phyloP scores from a whole-genome alignment of 2,329 filamentous ascomycete genomes.

The Penicillium thymicola region DNA sequence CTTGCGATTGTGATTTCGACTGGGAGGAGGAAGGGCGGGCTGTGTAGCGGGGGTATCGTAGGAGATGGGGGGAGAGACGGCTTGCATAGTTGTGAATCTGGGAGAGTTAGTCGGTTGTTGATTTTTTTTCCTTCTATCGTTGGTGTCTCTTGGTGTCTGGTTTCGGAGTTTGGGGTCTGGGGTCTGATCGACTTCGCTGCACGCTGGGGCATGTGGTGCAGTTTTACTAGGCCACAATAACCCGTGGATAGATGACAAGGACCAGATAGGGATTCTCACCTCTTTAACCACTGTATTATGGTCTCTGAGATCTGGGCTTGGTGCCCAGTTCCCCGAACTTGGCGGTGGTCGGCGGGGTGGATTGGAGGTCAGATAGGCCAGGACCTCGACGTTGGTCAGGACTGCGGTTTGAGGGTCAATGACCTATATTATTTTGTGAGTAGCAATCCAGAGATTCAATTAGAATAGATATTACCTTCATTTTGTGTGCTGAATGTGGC shows the following conservation, averaged over 20 bases:
- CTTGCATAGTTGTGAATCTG: constrained; percentile 44
- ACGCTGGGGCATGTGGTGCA: no score
- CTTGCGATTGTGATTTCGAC: constrained; percentile 19
- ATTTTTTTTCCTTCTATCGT: not conserved
- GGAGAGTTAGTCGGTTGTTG: not conserved
- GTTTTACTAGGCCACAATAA: no score
- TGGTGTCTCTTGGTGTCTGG: not conserved
- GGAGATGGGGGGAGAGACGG: constrained; percentile 40
- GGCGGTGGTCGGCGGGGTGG: constrained; percentile 41
- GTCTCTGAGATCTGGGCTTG: constrained; percentile 44
- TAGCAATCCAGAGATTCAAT: not conserved
- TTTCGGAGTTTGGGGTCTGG: not conserved
- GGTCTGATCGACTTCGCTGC: not conserved
- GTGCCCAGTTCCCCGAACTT: constrained; percentile 37
- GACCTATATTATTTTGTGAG: constrained; percentile 29
- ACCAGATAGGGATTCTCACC: constrained; percentile 23
- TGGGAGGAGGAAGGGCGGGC: constrained; percentile 20
- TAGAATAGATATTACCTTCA: constrained; percentile 22
- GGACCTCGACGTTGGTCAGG: constrained; percentile 45
- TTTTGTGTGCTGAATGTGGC: constrained; percentile 14
- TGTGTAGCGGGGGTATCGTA: constrained; percentile 37
- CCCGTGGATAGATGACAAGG: rapidly evolving
- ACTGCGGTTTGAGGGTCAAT: constrained; percentile 46
- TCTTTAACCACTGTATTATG: constrained; percentile 48
- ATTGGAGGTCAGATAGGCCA: constrained; percentile 41